These are phyloP conservation scores for Pseudogymnoascus sp. DNA, from an alignment of 2,329 filamentous ascomycete genomes.

Conservation along the genomic window DNA sequence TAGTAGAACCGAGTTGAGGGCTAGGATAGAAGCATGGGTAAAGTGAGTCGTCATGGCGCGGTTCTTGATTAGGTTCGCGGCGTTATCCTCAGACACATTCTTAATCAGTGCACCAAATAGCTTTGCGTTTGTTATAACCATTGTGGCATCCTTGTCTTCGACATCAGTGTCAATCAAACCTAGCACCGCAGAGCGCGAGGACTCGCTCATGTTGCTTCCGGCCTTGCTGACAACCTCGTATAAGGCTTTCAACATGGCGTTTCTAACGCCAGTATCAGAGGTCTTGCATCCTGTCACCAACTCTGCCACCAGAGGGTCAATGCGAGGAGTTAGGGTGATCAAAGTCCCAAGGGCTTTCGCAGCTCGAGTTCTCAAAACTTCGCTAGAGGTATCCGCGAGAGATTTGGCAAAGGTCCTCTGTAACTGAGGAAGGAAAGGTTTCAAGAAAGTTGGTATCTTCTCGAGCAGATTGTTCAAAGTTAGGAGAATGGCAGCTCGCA, in stretches of 20 bases:
- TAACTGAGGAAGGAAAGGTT: slow-evolving; percentile 92
- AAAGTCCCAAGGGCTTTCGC: slow-evolving; percentile 90
- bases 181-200: slow-evolving; percentile 77
- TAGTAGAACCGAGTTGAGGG: slow-evolving; percentile 78
- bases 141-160: slow-evolving; percentile 64
- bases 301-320: slow-evolving; percentile 88
- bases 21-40: slow-evolving; percentile 70
- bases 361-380: slow-evolving; percentile 75
- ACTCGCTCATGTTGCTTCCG: slow-evolving; percentile 87
- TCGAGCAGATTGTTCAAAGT: slow-evolving; percentile 92
- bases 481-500: slow-evolving; percentile 88
- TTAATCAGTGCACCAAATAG: slow-evolving; percentile 84
- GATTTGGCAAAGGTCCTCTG: slow-evolving; percentile 96
- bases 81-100: slow-evolving; percentile 67
- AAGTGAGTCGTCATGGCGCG: slow-evolving; percentile 72
- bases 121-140: slow-evolving; percentile 84
- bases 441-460: slow-evolving; percentile 91
- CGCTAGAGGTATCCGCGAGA: slow-evolving; percentile 85
- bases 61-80: slow-evolving; percentile 50
- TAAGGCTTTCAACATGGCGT: slow-evolving; percentile 92
- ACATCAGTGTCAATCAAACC: slow-evolving; percentile 78
- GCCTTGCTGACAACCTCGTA: slow-evolving; percentile 96
- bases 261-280: slow-evolving; percentile 74
- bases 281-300: slow-evolving; percentile 95
- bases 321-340: slow-evolving; percentile 89